Conservation (phyloP, 768 basidiomycete genomes). For the Amanita jacksonii region DNA sequence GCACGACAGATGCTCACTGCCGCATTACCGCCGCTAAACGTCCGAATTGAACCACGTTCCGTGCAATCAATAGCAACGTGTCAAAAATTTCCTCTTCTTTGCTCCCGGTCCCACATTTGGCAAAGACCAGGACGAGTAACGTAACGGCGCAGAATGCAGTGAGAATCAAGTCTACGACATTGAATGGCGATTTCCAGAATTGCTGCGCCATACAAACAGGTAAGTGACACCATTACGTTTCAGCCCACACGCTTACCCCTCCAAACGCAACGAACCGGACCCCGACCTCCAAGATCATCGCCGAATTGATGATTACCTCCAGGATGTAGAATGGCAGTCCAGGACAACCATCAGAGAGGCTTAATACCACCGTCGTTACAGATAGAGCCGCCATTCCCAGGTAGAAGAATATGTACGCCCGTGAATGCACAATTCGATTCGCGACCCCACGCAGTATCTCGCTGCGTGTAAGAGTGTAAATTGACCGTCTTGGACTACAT, state of each 20-base stretch:
- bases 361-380: slow-evolving; percentile 77
- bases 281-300: slow-evolving; percentile 91
- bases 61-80: slow-evolving; percentile 81
- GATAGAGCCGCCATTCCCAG: slow-evolving; percentile 84
- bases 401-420: slow-evolving; percentile 82
- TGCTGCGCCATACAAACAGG: slow-evolving; percentile 38
- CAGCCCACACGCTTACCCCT: slow-evolving; percentile 44
- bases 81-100: slow-evolving; percentile 94
- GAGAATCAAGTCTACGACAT: slow-evolving; percentile 79
- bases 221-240: slow-evolving; percentile 2
- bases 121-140: slow-evolving; percentile 78
- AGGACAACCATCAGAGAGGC: slow-evolving; percentile 77
- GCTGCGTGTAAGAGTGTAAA: slow-evolving; percentile 73
- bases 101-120: slow-evolving; percentile 73
- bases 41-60: slow-evolving; percentile 89
- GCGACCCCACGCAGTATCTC: slow-evolving; percentile 83
- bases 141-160: slow-evolving; percentile 88
- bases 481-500: slow-evolving; percentile 63
- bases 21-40: slow-evolving; percentile 89
- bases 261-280: slow-evolving; percentile 92
- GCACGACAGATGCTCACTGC: slow-evolving; percentile 49
- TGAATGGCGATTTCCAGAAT: slow-evolving; percentile 96
- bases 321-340: slow-evolving; percentile 82
- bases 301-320: slow-evolving; percentile 79
- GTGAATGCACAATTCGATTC: slow-evolving; percentile 83